Percentiles rank a stretch among this genome's conserved stretches.
These are phyloP conservation scores for Prunus persica DNA, from an alignment of 306 rosid species.

Conservation along the genomic window Prunus_persica_NCBIv2 NC_034009.1:43207501-43208000, in stretches of 20 bases:
- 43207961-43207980: not conserved
- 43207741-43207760: not conserved
- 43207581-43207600: constrained; percentile 44
- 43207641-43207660: constrained; percentile 24
- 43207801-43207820: constrained; percentile 6
- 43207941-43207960: not conserved
- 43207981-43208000: constrained; percentile 1
- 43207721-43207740: constrained; percentile 35
- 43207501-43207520: constrained; percentile 12
- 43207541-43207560: constrained; percentile 13
- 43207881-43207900: not conserved
- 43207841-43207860: constrained; percentile 4
- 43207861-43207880: constrained; percentile 1
- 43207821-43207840: not conserved
- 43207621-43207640: constrained; percentile 54
- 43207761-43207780: not conserved
- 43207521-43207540: constrained; percentile 15
- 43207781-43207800: not conserved
- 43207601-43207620: constrained; percentile 66
- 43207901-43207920: not conserved
- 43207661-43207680: constrained; percentile 20
- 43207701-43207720: constrained; percentile 12
- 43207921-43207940: not conserved
- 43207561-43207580: constrained; percentile 39
- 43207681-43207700: constrained; percentile 30